Evolutionary conservation across 2,329 filamentous ascomycete species (phyloP), one percentile per base, ranked within the genome.

Genomic region (Pseudonectria buxi): DNA sequence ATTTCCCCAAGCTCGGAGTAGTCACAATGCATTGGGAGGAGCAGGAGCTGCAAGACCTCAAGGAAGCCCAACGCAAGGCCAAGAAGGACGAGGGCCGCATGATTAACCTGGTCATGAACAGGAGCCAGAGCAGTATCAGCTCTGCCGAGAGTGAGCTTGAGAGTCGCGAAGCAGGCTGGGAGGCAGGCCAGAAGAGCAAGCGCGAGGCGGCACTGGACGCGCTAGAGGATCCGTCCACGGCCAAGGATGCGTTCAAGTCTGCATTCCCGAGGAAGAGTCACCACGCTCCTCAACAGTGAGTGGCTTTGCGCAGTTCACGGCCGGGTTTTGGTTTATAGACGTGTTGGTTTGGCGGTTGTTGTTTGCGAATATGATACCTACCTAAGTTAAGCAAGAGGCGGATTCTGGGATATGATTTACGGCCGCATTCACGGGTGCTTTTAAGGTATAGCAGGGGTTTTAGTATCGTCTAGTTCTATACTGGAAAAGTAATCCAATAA

Each of bases 11-110:
- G 1, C 64, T 96, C 1, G 78, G 83, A 33, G 68, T 95, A 30
- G 68, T 80, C 1, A 78, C 78, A 0, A 75, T 90, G 49, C 83
- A 88, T 54, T 94, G 86, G 64, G 86, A 87, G 37, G 83, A 86
- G 9, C 73, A 89, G 40, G 69, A 77, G 45, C 81, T 94, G 61
- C 63, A 71, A 28, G 69, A 77, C 41, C 73, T 94, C 67, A 95
- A 95, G 68, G 64, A 79, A 28, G 73, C 79, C 41, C 89, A 95
- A 64, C 67, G 77, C 16, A 74, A 81, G 39, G 64, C 72, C 46
- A 95, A 92, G 74, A 85, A 85, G 69, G 65, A 66, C 27, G 69
- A 75, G 49, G 73, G 74, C 22, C 49, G 54, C 7, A 56, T 65
- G 39, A 49, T 80, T 24, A 62, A 68, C 36, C 67, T 80, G 60